Evolutionary conservation across 495 filamentous ascomycete genomes (phyloP).

Genomic region (Penicillium flavigenum): DNA sequence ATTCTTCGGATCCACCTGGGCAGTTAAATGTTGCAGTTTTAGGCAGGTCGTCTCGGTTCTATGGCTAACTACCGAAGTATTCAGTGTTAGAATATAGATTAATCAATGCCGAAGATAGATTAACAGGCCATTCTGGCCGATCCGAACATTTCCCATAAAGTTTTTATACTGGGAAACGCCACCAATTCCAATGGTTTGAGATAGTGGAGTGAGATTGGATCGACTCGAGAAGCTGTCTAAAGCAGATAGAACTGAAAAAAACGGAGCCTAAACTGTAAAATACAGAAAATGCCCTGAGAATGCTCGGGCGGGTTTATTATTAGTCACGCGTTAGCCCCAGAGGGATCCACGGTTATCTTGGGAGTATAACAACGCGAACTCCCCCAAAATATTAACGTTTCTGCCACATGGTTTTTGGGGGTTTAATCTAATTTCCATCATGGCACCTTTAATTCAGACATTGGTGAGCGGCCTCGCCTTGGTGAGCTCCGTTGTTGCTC

Average conservation of each 20-base stretch:
- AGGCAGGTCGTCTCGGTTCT: constrained; percentile 1
- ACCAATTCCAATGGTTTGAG: background rate
- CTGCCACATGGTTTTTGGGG: constrained; percentile 28
- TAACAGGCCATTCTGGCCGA: background rate
- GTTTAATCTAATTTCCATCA: constrained; percentile 14
- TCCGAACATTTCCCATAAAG: background rate
- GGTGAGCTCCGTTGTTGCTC: constrained; percentile 23
- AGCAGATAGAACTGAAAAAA: background rate
- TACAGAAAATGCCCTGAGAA: background rate
- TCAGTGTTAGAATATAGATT: background rate
- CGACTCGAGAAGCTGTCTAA: background rate
- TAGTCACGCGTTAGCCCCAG: background rate
- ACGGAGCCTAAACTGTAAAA: background rate
- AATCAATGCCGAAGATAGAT: background rate
- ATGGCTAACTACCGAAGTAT: background rate
- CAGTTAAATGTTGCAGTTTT: constrained; percentile 1
- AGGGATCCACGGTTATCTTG: background rate
- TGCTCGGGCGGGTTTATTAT: background rate
- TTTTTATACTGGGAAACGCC: background rate
- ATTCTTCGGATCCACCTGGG: background rate
- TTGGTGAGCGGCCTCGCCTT: constrained; percentile 26
- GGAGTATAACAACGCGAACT: constrained; percentile 7
- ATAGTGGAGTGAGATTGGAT: background rate
- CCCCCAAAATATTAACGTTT: constrained; percentile 8
- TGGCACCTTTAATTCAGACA: constrained; percentile 23